These are phyloP conservation scores for Dryas integrifolia DNA, from an alignment of 331 rosid species.

Conservation along the genomic window DNA sequence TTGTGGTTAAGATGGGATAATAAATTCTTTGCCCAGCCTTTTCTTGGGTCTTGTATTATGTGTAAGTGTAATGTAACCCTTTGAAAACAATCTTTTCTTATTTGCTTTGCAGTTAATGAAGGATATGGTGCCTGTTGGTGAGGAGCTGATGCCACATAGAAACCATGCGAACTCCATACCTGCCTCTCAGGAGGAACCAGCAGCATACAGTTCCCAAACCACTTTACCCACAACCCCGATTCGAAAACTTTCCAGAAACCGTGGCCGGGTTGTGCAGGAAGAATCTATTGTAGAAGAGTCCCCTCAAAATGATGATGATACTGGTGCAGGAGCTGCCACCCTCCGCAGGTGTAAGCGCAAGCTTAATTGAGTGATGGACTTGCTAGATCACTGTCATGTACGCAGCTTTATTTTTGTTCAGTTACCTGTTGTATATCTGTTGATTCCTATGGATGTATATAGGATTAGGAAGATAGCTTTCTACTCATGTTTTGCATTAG, in stretches of 20 bases:
- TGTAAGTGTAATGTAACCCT: too few species aligned
- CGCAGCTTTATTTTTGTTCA: constrained; percentile 17
- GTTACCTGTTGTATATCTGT: constrained; percentile 3
- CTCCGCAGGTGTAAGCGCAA: constrained; percentile 56
- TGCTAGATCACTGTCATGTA: constrained; percentile 6
- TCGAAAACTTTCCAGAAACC: constrained; percentile 56
- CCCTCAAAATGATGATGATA: constrained; percentile 40
- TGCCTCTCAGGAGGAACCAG: constrained; percentile 27
- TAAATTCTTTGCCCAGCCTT: neutral
- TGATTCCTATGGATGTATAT: neutral
- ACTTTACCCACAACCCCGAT: constrained; percentile 53
- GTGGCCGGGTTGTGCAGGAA: constrained; percentile 58
- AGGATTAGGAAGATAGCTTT: neutral
- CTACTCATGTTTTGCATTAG: neutral
- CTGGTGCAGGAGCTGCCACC: constrained; percentile 28
- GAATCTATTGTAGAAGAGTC: constrained; percentile 55
- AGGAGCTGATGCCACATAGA: constrained; percentile 73
- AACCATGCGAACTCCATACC: constrained; percentile 11
- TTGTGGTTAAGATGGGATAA: neutral
- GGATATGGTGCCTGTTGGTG: constrained; percentile 50
- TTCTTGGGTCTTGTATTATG: constrained; percentile 1
- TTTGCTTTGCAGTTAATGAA: constrained; percentile 52
- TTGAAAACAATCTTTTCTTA: constrained; percentile 6
- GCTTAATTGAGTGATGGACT: constrained; percentile 19
- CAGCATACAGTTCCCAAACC: constrained; percentile 24